Evolutionary conservation across 495 filamentous ascomycete genomes (phyloP).

Genomic region (Trichoderma parareesei): DNA sequence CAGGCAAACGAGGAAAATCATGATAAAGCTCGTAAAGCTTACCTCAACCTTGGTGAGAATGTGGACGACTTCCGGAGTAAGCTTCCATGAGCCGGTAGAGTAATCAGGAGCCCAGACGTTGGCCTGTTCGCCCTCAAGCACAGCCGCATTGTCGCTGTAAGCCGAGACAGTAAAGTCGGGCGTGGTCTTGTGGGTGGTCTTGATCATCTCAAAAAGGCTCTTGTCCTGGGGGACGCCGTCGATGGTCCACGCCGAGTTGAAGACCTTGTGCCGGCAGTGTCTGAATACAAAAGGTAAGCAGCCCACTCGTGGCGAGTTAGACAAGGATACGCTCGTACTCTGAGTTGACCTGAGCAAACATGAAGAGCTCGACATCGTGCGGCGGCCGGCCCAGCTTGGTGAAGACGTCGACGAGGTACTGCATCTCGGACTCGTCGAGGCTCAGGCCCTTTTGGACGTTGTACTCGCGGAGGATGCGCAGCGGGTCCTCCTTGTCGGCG

Average conservation of each 20-base stretch:
- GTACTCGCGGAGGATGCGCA: slow-evolving; percentile 67
- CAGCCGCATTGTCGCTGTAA: slow-evolving; percentile 95
- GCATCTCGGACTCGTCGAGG: slow-evolving; percentile 79
- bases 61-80: slow-evolving; percentile 81
- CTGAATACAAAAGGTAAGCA: slow-evolving; percentile 1
- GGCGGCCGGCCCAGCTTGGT: slow-evolving; percentile 65
- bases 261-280: slow-evolving; percentile 72
- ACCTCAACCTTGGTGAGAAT: slow-evolving; percentile 84
- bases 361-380: slow-evolving; percentile 91
- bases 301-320: neutral
- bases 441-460: slow-evolving; percentile 78
- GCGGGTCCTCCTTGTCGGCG: slow-evolving; percentile 49
- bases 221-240: slow-evolving; percentile 71
- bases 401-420: slow-evolving; percentile 86
- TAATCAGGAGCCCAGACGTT: slow-evolving; percentile 81
- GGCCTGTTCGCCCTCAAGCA: slow-evolving; percentile 67
- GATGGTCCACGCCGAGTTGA: slow-evolving; percentile 97
- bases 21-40: neutral
- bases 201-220: slow-evolving; percentile 90
- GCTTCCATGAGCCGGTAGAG: slow-evolving; percentile 76
- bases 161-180: slow-evolving; percentile 80
- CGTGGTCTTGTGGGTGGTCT: slow-evolving; percentile 76
- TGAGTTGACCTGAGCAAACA: slow-evolving; percentile 96
- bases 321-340: slow-evolving; percentile 29
- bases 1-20: neutral